A percentile compares a stretch with the other conserved stretches of the same genome.
These are phyloP conservation scores for Arthrinium phaeospermum DNA, from an alignment of 2,329 filamentous ascomycete genomes.

Conservation along the genomic window DNA sequence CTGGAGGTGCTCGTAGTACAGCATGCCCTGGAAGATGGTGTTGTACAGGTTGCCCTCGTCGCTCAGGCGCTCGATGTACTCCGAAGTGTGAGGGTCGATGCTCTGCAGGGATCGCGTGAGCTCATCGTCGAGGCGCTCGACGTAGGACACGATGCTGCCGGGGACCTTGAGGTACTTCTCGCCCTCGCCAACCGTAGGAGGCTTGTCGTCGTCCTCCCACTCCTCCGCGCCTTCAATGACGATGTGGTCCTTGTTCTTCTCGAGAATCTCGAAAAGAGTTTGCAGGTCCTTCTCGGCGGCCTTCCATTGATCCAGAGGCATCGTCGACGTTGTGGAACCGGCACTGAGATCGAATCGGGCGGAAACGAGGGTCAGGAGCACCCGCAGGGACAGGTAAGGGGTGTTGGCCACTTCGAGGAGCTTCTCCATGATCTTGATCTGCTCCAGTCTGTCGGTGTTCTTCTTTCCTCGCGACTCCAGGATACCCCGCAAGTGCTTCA, in stretches of 20 bases:
- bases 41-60: slow-evolving; percentile 93
- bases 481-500: slow-evolving; percentile 93
- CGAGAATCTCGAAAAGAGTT: slow-evolving; percentile 77
- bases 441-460: slow-evolving; percentile 93
- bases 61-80: slow-evolving; percentile 94
- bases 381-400: slow-evolving; percentile 92
- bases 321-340: slow-evolving; percentile 71
- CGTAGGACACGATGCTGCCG: slow-evolving; percentile 91
- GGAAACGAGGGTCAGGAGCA: slow-evolving; percentile 89
- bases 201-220: slow-evolving; percentile 99
- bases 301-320: slow-evolving; percentile 98
- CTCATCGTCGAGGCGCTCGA: slow-evolving; percentile 96
- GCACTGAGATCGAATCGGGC: slow-evolving; percentile 92
- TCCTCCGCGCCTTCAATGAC: slow-evolving; percentile 93
- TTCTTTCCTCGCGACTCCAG: slow-evolving; percentile 97
- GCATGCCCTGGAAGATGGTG: slow-evolving; percentile 83
- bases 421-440: slow-evolving; percentile 98
- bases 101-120: slow-evolving; percentile 95
- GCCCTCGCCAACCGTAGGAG: slow-evolving; percentile 72
- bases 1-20: slow-evolving; percentile 85
- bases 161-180: slow-evolving; percentile 89
- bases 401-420: slow-evolving; percentile 85
- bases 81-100: slow-evolving; percentile 97
- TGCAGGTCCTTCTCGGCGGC: slow-evolving; percentile 86
- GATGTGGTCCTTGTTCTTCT: slow-evolving; percentile 79